phyloP scores from a whole-genome alignment of 2,329 filamentous ascomycete species.

The Verticillium nubilum region DNA sequence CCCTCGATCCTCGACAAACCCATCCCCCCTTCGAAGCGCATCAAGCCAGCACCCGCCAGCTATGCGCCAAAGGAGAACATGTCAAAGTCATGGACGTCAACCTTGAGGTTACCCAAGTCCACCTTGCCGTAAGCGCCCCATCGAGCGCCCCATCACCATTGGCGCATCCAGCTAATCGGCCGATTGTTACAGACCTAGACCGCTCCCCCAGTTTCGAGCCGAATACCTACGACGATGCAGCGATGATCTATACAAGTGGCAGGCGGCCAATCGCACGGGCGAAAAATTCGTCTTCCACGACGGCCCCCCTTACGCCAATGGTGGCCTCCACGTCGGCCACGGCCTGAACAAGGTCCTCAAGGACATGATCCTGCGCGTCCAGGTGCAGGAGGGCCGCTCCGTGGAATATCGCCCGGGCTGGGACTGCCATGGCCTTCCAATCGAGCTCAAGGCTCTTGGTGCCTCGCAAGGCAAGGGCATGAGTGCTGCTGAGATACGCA shows the following conservation, averaged over 20 bases:
- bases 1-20: not conserved
- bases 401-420: constrained; percentile 87
- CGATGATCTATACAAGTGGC: constrained; percentile 88
- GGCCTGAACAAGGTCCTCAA: constrained; percentile 96
- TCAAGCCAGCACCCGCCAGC: not conserved
- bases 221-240: constrained; percentile 70
- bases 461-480: constrained; percentile 35
- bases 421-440: constrained; percentile 97
- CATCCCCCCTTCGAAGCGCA: not conserved
- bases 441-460: constrained; percentile 90
- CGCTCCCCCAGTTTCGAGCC: constrained; percentile 41
- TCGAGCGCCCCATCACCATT: constrained; percentile 11
- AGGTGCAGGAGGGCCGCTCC: constrained; percentile 70
- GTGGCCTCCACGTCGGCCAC: constrained; percentile 84
- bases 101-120: constrained; percentile 69
- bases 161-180: constrained; percentile 5
- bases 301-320: constrained; percentile 96
- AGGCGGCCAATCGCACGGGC: constrained; percentile 52
- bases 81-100: constrained; percentile 65
- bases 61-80: constrained; percentile 19
- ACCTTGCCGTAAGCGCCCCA: constrained; percentile 56
- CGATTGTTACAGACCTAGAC: constrained; percentile 38
- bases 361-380: constrained; percentile 80
- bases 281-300: constrained; percentile 80
- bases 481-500: constrained; percentile 54